Conservation (phyloP, 768 basidiomycete genomes). For the Suillus weaverae region DNA sequence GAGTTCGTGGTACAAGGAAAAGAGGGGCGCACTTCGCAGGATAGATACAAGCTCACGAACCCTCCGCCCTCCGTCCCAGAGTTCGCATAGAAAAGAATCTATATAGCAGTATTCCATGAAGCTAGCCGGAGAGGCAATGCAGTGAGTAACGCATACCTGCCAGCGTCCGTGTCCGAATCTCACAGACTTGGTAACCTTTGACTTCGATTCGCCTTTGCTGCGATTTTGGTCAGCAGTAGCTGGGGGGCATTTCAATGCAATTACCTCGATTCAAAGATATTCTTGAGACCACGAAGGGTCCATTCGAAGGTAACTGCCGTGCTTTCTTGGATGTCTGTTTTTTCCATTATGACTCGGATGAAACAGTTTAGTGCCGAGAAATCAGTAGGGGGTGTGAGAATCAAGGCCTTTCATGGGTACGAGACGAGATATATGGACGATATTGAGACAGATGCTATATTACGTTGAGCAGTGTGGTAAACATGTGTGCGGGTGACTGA, state of each 20-base stretch:
- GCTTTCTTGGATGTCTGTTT: slow-evolving; percentile 49
- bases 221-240: slow-evolving; percentile 1
- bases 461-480: slow-evolving; percentile 1
- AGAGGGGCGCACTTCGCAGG: slow-evolving; percentile 66
- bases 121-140: slow-evolving; percentile 12
- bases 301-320: slow-evolving; percentile 70
- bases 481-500: neutral
- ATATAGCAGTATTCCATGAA: slow-evolving; percentile 8
- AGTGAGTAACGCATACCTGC: slow-evolving; percentile 49
- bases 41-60: slow-evolving; percentile 76
- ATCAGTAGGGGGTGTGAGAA: neutral
- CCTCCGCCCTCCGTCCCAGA: slow-evolving; percentile 63
- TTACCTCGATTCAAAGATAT: slow-evolving; percentile 70
- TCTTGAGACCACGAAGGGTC: slow-evolving; percentile 69
- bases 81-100: slow-evolving; percentile 86
- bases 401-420: neutral
- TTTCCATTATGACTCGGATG: slow-evolving; percentile 29
- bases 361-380: neutral
- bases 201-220: slow-evolving; percentile 74
- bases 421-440: neutral
- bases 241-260: neutral
- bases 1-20: neutral
- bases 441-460: neutral
- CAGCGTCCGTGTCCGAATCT: slow-evolving; percentile 76
- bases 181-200: slow-evolving; percentile 72